Evolutionary conservation across 192 early-diverging fungal species (phyloP), one percentile per base, ranked within the genome.

Genomic region (Mortierella alpina): DNA sequence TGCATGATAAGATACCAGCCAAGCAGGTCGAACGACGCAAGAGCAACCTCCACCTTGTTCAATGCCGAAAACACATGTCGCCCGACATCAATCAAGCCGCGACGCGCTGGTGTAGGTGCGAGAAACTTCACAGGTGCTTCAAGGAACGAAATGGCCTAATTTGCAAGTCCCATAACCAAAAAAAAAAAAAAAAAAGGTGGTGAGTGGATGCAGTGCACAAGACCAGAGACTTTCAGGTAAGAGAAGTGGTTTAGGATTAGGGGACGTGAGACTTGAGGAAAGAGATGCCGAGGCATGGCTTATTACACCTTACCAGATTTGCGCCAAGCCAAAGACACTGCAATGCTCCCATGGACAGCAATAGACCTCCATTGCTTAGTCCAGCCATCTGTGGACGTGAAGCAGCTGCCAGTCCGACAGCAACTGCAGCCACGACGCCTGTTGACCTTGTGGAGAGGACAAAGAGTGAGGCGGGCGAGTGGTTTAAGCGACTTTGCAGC

Each of bases 51-150:
- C 7, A 75, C 74, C 41, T 76, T 75, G 69, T 83, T 83, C 39
- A 83, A 18, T 2, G 82, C 82, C 1, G 82, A 83, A 59, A 83
- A 83, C 8, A 83, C 82, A 63, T 83, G 82, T 6, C 82, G 82
- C 4, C 82, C 82, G 0, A 83, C 82, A 31, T 83, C 82, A 7
- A 83, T 56, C 31, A 70, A 44, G 14, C 50, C 55, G 13, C 70
- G 62, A 20, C 69, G 68, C 2, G 74, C 61, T 0, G 73, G 72
- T 49, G 74, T 50, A 7, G 82, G 82, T 3, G 82, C 63, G 8
- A 72, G 41, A 60, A 83, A 83, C 69, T 83, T 83, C 42, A 83
- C 68, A 15, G 82, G 82, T 39, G 82, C 70, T 31, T 83, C 82
- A 18, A 83, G 17, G 39, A 77, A 83, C 14, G 73, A 74, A 40